Conservation (phyloP, 2,329 filamentous ascomycete species). For the Thermochaetoides dissita region DNA sequence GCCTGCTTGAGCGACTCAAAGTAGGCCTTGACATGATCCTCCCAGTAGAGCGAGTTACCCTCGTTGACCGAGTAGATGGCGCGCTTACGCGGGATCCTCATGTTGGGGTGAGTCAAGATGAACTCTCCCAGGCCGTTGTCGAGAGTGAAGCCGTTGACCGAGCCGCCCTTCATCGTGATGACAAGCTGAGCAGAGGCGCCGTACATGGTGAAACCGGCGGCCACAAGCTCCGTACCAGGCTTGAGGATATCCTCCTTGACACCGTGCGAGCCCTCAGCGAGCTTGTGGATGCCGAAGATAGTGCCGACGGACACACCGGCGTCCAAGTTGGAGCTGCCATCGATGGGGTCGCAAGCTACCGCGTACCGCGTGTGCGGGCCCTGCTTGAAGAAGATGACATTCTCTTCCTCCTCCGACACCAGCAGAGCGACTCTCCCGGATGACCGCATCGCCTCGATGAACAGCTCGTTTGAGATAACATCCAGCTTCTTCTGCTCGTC, state of each 20-base stretch:
- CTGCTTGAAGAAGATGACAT: constrained; percentile 74
- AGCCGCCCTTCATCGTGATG: constrained; percentile 86
- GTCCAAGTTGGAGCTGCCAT: constrained; percentile 93
- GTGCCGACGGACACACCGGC: constrained; percentile 96
- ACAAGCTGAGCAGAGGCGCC: constrained; percentile 92
- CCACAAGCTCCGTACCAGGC: constrained; percentile 81
- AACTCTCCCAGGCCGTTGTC: constrained; percentile 96
- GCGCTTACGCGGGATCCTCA: constrained; percentile 68
- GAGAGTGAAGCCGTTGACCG: constrained; percentile 93
- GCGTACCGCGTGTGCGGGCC: constrained; percentile 71
- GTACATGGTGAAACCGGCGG: constrained; percentile 99
- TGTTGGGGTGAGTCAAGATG: constrained; percentile 92
- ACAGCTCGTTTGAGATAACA: constrained; percentile 96
- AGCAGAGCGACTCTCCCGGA: constrained; percentile 81
- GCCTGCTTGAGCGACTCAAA: constrained; percentile 81
- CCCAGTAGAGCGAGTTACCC: constrained; percentile 95
- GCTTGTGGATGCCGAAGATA: constrained; percentile 89
- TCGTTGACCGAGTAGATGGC: constrained; percentile 97
- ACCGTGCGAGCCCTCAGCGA: constrained; percentile 60
- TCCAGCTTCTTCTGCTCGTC: constrained; percentile 99
- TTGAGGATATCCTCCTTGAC: constrained; percentile 75
- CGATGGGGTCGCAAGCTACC: constrained; percentile 93
- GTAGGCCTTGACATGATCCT: constrained; percentile 73
- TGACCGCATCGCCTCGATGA: constrained; percentile 87
- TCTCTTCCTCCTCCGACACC: constrained; percentile 96